Evolutionary conservation across 345 rosid genomes (phyloP), one percentile per base, ranked within the genome.

Genomic region (Sonneratia alba): DNA sequence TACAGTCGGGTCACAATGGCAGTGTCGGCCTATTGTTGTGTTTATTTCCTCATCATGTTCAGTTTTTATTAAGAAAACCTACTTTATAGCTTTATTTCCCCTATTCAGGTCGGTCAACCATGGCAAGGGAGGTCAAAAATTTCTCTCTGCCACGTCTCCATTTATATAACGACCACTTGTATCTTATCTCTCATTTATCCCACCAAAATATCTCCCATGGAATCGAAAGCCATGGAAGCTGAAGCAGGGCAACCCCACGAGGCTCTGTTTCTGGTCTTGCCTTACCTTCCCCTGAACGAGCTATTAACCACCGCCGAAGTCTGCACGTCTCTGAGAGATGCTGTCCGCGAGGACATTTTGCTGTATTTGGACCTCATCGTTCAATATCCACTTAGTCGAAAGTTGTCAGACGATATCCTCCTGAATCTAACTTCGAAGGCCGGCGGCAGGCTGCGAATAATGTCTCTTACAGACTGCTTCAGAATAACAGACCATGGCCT

Each of bases 401-500:
- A 86, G 67, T 59, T 94, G 21, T 75, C 83, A 11, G 87, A 87
- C 71, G 83, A 86, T 53, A 79, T 75, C 71, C 83, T 91, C 47
- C 40, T 69, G 48, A 71, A 81, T 45, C 14, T 91, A 43, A 43
- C 89, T 70, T 79, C 86, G 0, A 87, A 79, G 72, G 87, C 90
- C 2, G 68, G 81, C 22, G 93, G 90, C 11, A 87, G 79, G 70
- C 71, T 94, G 34, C 82, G 75, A 45, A 80, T 73, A 71, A 75
- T 90, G 71, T 74, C 70, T 55, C 81, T 91, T 10, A 74, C 79
- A 6, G 76, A 78, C 37, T 94, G 93, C 78, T 47, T 45, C 3
- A 79, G 77, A 38, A 69, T 91, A 38, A 87, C 91, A n/a, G 87
- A 90, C 74, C 84, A 77, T 43, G 96, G 90, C 4, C 87, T 94